A percentile compares a stretch with the other conserved stretches of the same genome.
Evolutionary conservation across 495 filamentous ascomycete genomes (phyloP).

Genomic region (Penicillium canariense): DNA sequence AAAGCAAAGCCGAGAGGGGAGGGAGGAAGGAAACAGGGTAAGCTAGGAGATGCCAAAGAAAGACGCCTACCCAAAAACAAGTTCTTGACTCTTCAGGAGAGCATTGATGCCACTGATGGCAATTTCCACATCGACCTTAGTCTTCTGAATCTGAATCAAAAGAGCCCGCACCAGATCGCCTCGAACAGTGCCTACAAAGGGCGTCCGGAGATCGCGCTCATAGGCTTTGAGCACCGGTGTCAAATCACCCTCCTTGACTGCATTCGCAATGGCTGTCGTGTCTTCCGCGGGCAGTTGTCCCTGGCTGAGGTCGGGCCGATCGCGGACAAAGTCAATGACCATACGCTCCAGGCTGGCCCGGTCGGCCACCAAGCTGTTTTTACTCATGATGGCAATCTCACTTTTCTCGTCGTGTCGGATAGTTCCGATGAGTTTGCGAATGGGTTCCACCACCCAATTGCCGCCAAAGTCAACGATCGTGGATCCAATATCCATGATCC

Average conservation of each 20-base stretch:
- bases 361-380: slow-evolving; percentile 82
- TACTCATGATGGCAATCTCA: slow-evolving; percentile 94
- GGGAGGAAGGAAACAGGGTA: not conserved
- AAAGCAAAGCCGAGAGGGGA: not conserved
- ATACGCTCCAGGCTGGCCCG: slow-evolving; percentile 90
- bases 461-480: slow-evolving; percentile 87
- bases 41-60: too few relatives aligned
- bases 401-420: slow-evolving; percentile 88
- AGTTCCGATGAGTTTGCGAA: slow-evolving; percentile 78
- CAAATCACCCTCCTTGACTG: slow-evolving; percentile 86
- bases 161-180: slow-evolving; percentile 89
- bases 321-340: slow-evolving; percentile 91
- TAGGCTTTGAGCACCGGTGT: slow-evolving; percentile 89
- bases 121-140: slow-evolving; percentile 96
- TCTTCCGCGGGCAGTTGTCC: slow-evolving; percentile 51
- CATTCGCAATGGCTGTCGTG: slow-evolving; percentile 65
- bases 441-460: slow-evolving; percentile 91
- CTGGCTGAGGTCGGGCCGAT: slow-evolving; percentile 59
- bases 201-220: slow-evolving; percentile 77
- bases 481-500: slow-evolving; percentile 70
- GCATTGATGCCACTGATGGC: slow-evolving; percentile 92
- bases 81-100: slow-evolving; percentile 89
- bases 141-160: slow-evolving; percentile 96
- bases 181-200: slow-evolving; percentile 72
- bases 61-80: slow-evolving; percentile 74